Evolutionary conservation across 768 basidiomycete species (phyloP).

Genomic region (Boletales sp.): DNA sequence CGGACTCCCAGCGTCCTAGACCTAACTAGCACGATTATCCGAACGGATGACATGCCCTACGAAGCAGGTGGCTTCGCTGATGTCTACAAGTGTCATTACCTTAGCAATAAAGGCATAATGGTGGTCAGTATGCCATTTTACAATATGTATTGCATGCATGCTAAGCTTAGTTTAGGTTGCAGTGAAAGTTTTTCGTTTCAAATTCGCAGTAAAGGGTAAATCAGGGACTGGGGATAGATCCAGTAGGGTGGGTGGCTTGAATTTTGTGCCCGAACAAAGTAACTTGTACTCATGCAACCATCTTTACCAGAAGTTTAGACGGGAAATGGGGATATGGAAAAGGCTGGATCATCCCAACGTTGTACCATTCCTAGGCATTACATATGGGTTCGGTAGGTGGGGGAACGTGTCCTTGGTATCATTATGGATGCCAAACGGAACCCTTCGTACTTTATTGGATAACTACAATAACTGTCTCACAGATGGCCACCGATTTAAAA

Average conservation of each 20-base stretch:
- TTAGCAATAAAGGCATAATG: too few relatives aligned
- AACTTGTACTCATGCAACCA: too few relatives aligned
- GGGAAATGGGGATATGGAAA: neutral
- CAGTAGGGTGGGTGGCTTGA: neutral
- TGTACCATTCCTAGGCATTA: neutral
- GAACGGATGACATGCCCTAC: too few relatives aligned
- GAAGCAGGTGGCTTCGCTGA: too few relatives aligned
- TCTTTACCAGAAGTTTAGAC: neutral
- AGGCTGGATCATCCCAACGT: neutral
- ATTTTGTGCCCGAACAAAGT: too few relatives aligned
- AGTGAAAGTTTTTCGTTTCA: neutral
- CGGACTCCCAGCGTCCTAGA: too few relatives aligned
- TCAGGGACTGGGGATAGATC: neutral
- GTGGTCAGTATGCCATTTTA: too few relatives aligned
- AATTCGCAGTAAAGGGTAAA: neutral
- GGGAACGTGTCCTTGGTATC: neutral
- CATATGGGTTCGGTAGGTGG: neutral
- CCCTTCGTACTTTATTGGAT: neutral
- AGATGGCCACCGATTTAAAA: neutral
- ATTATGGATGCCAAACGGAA: neutral
- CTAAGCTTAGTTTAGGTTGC: neutral
- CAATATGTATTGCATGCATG: too few relatives aligned
- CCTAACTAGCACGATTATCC: too few relatives aligned
- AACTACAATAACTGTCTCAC: too few relatives aligned
- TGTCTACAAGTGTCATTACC: too few relatives aligned